These are phyloP conservation scores for Artemisia tridentata DNA, from an alignment of 129 eudicot species.

Conservation along the genomic window DNA sequence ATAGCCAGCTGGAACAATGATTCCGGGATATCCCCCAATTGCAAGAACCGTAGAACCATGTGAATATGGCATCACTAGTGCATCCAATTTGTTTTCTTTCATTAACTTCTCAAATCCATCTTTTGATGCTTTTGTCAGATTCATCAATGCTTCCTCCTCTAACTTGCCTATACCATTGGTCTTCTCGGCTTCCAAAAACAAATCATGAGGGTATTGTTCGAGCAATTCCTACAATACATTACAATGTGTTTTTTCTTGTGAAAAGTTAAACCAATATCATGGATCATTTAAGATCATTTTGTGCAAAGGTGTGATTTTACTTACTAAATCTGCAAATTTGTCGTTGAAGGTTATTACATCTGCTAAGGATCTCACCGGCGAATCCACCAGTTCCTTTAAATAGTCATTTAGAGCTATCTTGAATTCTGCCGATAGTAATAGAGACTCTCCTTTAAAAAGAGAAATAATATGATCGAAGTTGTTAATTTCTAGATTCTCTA, in stretches of 20 bases:
- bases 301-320: slow-evolving; percentile 2
- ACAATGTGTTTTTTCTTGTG: neutral
- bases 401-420: slow-evolving; percentile 48
- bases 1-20: slow-evolving; percentile 72
- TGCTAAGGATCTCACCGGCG: slow-evolving; percentile 46
- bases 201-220: slow-evolving; percentile 47
- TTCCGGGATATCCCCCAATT: slow-evolving; percentile 76
- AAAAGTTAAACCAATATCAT: neutral
- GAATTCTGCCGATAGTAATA: slow-evolving; percentile 45
- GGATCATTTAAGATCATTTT: neutral
- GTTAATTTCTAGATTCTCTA: slow-evolving; percentile 52
- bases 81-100: slow-evolving; percentile 58
- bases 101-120: slow-evolving; percentile 69
- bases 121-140: slow-evolving; percentile 34
- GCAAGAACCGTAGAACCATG: slow-evolving; percentile 40
- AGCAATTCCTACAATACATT: slow-evolving; percentile 47
- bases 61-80: slow-evolving; percentile 47
- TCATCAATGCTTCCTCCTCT: slow-evolving; percentile 36
- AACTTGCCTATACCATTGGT: slow-evolving; percentile 54
- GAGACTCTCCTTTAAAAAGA: slow-evolving; percentile 26
- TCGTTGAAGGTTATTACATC: slow-evolving; percentile 61
- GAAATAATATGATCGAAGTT: slow-evolving; percentile 32
- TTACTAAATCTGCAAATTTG: slow-evolving; percentile 41
- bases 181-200: slow-evolving; percentile 49
- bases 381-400: slow-evolving; percentile 35